Conservation (phyloP, 768 basidiomycete genomes). For the Calocybe cyanea region DNA sequence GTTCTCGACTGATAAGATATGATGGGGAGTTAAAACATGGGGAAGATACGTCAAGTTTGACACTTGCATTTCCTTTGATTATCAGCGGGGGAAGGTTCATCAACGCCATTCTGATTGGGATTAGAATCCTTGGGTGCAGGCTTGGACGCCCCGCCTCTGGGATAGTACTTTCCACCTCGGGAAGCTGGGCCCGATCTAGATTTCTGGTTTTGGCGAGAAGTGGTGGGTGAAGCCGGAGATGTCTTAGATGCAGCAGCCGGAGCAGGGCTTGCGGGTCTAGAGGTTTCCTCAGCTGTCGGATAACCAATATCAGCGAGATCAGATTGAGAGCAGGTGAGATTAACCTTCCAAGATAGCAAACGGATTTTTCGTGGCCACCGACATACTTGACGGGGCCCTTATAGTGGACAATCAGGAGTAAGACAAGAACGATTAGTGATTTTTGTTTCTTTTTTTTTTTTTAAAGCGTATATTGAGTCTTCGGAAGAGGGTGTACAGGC, state of each 20-base stretch:
- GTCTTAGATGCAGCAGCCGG: slow-evolving; percentile 27
- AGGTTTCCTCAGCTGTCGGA: slow-evolving; percentile 42
- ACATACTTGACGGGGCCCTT: slow-evolving; percentile 76
- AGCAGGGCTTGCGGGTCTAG: slow-evolving; percentile 39
- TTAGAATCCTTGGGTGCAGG: slow-evolving; percentile 33
- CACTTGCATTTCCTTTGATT: slow-evolving; percentile 35
- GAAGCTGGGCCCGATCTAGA: slow-evolving; percentile 54
- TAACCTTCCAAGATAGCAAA: slow-evolving; percentile 80
- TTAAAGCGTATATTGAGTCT: not conserved
- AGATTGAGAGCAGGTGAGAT: slow-evolving; percentile 23
- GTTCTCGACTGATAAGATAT: slow-evolving; percentile 36
- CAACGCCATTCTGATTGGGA: slow-evolving; percentile 39
- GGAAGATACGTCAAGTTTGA: slow-evolving; percentile 7
- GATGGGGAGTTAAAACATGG: slow-evolving; percentile 7
- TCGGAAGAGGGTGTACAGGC: slow-evolving; percentile 1
- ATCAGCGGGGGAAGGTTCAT: slow-evolving; percentile 26
- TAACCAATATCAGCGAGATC: slow-evolving; percentile 13
- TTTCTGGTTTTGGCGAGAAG: slow-evolving; percentile 43
- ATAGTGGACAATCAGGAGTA: slow-evolving; percentile 28
- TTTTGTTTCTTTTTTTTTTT: not conserved
- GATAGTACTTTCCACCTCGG: slow-evolving; percentile 68
- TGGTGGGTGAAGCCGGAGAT: slow-evolving; percentile 36
- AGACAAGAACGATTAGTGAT: slow-evolving; percentile 10
- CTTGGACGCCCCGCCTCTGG: slow-evolving; percentile 49
- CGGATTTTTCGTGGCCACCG: slow-evolving; percentile 86